Base-by-base conservation (phyloP, 768 basidiomycete genomes). In the Holtermannia corniformis region DNA sequence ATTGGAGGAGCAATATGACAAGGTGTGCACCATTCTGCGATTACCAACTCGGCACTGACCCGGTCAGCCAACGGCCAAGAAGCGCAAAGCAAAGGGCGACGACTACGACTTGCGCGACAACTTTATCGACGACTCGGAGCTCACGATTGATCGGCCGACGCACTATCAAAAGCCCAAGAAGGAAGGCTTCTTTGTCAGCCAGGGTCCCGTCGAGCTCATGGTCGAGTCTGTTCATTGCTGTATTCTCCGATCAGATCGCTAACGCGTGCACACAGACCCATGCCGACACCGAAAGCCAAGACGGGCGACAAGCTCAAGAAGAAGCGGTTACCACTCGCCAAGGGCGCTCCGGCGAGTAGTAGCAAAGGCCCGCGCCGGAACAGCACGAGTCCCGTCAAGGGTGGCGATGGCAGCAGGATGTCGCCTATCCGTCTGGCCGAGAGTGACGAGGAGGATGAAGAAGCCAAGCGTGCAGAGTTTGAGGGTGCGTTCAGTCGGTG, bases 91-190 rank as follows among this genome's bases (percentile, higher is more conserved):
- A 1, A 76, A 77, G 0, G 74, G 81, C 20, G 87, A 86, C 66
- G 87, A 90, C 64, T 99, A 99, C 76, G 93, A 99, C 74, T 77
- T 83, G 19, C 75, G 78, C 0, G 95, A 99, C 74, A 86, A 88
- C 0, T 97, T 97, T 75, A 95, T 99, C 66, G 95, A 99, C 77
- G 95, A 99, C 73, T 88, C 89, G 1, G 93, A 97, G 67, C 76
- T 93, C 51, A 83, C 81, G 22, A 75, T 92, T 44, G 92, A 97
- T 75, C 83, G 92, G 67, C 83, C 93, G 3, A 90, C 85, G 1
- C 88, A 80, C 74, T 86, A 91, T 62, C 88, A 86, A 3, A 83
- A 88, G 71, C 93, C 92, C 3, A 88, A 86, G 71, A 88, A 92
- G 63, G 62, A 66, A 51, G 73, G 73, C 2, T 95, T 92, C 76